These are phyloP conservation scores for Metarhizium anisopliae DNA, from an alignment of 2,329 filamentous ascomycete genomes.

Conservation along the genomic window DNA sequence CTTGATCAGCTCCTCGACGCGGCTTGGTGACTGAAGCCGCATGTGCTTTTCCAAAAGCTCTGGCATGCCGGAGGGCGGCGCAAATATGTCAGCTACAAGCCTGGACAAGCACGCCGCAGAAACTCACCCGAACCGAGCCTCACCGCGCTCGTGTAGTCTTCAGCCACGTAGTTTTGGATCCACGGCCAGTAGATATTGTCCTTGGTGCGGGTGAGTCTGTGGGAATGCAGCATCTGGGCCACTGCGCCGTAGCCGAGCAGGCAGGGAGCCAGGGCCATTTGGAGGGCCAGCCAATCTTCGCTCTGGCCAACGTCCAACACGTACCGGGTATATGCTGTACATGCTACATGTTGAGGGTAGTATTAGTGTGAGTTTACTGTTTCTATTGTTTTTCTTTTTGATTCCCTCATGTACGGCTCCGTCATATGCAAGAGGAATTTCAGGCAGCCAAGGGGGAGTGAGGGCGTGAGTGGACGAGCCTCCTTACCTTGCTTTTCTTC, in stretches of 20 bases:
- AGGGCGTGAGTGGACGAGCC: not conserved
- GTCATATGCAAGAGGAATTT: too few species aligned
- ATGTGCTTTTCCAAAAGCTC: slow-evolving; percentile 70
- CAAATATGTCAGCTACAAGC: not conserved
- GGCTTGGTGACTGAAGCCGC: slow-evolving; percentile 58
- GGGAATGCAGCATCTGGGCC: slow-evolving; percentile 58
- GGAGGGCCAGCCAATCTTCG: slow-evolving; percentile 79
- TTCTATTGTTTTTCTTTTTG: not conserved
- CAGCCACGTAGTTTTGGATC: slow-evolving; percentile 81
- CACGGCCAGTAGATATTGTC: slow-evolving; percentile 76
- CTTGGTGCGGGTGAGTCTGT: slow-evolving; percentile 46
- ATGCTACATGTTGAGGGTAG: slow-evolving; percentile 36
- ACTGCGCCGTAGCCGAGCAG: slow-evolving; percentile 82
- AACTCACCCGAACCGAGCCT: slow-evolving; percentile 56
- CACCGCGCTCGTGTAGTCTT: slow-evolving; percentile 70
- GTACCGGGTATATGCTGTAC: slow-evolving; percentile 75
- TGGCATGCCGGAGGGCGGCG: slow-evolving; percentile 18
- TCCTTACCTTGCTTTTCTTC: slow-evolving; percentile 63
- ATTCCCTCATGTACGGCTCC: not conserved
- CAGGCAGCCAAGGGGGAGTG: not conserved
- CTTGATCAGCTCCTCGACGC: slow-evolving; percentile 72
- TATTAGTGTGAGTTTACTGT: too few species aligned
- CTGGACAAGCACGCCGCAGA: not conserved
- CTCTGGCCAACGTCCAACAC: slow-evolving; percentile 83
- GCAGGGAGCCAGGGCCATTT: slow-evolving; percentile 78